A percentile compares a stretch with the other conserved stretches of the same genome.
Conservation (phyloP, 495 filamentous ascomycete species). For the Hyaloscypha finlandica region DNA sequence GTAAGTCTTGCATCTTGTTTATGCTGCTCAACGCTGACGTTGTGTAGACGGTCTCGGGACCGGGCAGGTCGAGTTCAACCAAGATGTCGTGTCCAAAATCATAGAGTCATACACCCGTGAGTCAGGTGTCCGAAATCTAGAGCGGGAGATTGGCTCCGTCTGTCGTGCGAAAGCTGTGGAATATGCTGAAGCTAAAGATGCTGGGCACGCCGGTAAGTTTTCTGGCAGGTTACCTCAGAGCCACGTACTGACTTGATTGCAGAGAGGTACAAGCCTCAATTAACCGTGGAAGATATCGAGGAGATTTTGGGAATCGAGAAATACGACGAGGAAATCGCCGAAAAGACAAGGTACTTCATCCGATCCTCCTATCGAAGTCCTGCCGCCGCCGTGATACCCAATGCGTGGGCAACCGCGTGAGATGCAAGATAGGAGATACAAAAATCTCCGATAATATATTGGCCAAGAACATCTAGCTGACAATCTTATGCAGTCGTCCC, state of each 20-base stretch:
- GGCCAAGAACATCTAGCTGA: constrained; percentile 13
- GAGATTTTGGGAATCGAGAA: constrained; percentile 90
- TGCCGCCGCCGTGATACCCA: not conserved
- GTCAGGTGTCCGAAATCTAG: constrained; percentile 94
- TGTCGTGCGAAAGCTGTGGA: constrained; percentile 95
- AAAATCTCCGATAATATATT: constrained; percentile 12
- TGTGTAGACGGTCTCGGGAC: constrained; percentile 65
- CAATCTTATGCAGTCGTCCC: constrained; percentile 58
- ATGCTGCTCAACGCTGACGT: constrained; percentile 33
- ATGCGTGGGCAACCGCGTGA: not conserved
- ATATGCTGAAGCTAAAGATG: constrained; percentile 85
- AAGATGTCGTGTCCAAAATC: constrained; percentile 89
- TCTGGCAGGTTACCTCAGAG: not conserved
- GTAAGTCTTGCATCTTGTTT: constrained; percentile 15
- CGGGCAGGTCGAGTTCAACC: constrained; percentile 71
- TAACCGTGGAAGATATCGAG: constrained; percentile 80
- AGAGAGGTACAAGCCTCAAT: constrained; percentile 70
- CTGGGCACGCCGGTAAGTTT: constrained; percentile 42
- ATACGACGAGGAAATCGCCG: constrained; percentile 94
- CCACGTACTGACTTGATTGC: constrained; percentile 31
- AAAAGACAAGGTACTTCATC: constrained; percentile 56
- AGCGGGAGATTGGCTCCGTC: constrained; percentile 92
- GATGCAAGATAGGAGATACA: constrained; percentile 15
- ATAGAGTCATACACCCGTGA: constrained; percentile 97
- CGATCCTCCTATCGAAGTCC: not conserved